Evolutionary conservation across 805 yeast genomes (phyloP).

Genomic region (Yamadazyma tumulicola): DNA sequence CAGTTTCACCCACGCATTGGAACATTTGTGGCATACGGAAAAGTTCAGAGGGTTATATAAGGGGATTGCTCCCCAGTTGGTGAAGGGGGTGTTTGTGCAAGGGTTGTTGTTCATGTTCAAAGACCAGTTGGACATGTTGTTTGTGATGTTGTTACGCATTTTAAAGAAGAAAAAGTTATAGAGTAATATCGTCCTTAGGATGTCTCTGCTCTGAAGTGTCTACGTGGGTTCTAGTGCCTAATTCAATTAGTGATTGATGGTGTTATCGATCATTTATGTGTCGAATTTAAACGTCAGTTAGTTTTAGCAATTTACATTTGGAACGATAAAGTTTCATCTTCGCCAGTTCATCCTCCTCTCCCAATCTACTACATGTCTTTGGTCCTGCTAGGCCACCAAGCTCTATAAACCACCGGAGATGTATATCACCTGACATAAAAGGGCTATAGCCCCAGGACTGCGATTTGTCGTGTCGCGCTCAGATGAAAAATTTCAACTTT

Average conservation of each 20-base stretch:
- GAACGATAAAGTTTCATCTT: no score
- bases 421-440: conserved; percentile 2
- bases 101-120: conserved; percentile 80
- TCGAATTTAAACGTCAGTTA: no score
- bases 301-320: no score
- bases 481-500: conserved; percentile 4
- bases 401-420: no score
- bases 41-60: conserved; percentile 67
- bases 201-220: no score
- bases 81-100: conserved; percentile 80
- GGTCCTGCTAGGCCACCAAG: no score
- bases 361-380: no score
- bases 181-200: no score
- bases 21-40: conserved; percentile 58
- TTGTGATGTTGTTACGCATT: conserved; percentile 29
- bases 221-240: no score
- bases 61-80: conserved; percentile 75
- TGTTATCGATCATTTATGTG: no score
- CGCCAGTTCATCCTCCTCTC: no score
- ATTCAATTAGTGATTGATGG: no score
- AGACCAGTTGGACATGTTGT: conserved; percentile 54
- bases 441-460: conserved; percentile 5
- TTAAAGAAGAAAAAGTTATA: conserved; percentile 8
- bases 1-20: conserved; percentile 61
- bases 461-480: background rate